Evolutionary conservation across 2,329 filamentous ascomycete species (phyloP).

Genomic region (Sporothrix variecibatus): DNA sequence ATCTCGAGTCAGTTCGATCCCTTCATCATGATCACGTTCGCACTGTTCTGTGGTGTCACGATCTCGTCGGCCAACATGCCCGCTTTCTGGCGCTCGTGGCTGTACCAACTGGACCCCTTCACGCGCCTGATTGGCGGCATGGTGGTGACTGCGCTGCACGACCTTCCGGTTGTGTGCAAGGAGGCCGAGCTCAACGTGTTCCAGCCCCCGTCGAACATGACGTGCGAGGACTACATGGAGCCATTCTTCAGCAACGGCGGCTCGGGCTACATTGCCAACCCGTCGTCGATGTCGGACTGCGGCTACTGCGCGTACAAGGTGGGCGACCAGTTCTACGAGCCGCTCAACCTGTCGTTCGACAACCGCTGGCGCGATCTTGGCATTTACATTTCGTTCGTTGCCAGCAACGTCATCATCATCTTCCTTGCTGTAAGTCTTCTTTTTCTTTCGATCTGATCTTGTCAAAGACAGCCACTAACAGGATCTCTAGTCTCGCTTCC

Average conservation of each 20-base stretch:
- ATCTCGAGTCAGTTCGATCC: conserved; percentile 80
- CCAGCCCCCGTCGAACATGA: conserved; percentile 63
- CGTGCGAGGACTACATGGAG: conserved; percentile 75
- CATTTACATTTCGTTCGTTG: conserved; percentile 75
- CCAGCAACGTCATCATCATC: conserved; percentile 69
- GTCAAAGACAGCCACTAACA: conserved; percentile 9
- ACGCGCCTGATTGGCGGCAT: conserved; percentile 79
- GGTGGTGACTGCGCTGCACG: conserved; percentile 75
- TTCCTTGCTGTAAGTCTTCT: conserved; percentile 52
- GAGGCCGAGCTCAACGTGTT: conserved; percentile 67
- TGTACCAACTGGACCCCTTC: conserved; percentile 82
- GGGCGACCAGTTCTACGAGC: conserved; percentile 77
- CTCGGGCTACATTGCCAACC: conserved; percentile 67
- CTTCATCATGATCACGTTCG: conserved; percentile 78
- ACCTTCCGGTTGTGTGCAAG: conserved; percentile 62
- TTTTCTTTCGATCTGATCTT: too few relatives aligned
- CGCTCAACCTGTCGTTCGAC: conserved; percentile 65
- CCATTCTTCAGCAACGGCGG: conserved; percentile 69
- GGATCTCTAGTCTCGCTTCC: conserved; percentile 47
- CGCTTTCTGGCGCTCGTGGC: conserved; percentile 74
- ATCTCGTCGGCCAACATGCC: conserved; percentile 79
- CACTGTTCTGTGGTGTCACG: conserved; percentile 84
- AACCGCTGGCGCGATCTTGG: conserved; percentile 80
- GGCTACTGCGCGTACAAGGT: conserved; percentile 80
- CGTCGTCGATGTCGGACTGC: conserved; percentile 66